Percentiles rank a stretch among this genome's conserved stretches.
Evolutionary conservation across 371 early-diverging fungal species (phyloP).

Genomic region (Rhizopus arrhizus): DNA sequence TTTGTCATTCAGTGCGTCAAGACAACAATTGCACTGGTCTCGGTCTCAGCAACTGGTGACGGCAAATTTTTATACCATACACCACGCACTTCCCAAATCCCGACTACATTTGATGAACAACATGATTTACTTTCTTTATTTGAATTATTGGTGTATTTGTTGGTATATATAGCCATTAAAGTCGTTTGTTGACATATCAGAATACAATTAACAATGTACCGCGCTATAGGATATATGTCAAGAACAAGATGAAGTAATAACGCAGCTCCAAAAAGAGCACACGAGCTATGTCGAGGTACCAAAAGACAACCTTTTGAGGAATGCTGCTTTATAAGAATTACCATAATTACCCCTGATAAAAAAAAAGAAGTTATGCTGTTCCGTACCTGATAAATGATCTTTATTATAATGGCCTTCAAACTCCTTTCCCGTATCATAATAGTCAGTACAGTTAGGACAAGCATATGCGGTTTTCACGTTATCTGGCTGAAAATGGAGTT

Average conservation of each 20-base stretch:
- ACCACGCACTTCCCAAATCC: constrained; percentile 10
- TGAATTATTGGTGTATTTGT: constrained; percentile 8
- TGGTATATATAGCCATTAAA: constrained; percentile 8
- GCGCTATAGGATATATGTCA: constrained; percentile 7
- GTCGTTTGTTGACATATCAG: constrained; percentile 4
- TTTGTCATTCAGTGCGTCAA: constrained; percentile 13
- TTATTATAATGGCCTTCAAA: constrained; percentile 5
- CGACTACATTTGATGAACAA: constrained; percentile 10
- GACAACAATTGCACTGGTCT: constrained; percentile 7
- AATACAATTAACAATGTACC: constrained; percentile 1
- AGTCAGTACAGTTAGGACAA: constrained; percentile 17
- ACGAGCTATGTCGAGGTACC: constrained; percentile 5
- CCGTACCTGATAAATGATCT: constrained; percentile 4
- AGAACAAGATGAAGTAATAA: constrained; percentile 10
- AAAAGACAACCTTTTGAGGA: constrained; percentile 6
- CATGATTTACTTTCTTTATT: constrained; percentile 7
- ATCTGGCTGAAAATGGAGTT: constrained; percentile 21
- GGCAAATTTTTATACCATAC: constrained; percentile 12
- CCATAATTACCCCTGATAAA: background rate
- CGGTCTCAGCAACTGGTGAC: constrained; percentile 7
- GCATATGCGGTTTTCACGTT: constrained; percentile 14
- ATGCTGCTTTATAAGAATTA: constrained; percentile 5
- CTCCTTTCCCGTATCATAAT: too few species aligned
- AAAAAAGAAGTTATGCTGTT: background rate
- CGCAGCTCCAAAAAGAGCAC: constrained; percentile 11